Evolutionary conservation across 163 green algal genomes (phyloP).

Genomic region (Chloroidium sp.): DNA sequence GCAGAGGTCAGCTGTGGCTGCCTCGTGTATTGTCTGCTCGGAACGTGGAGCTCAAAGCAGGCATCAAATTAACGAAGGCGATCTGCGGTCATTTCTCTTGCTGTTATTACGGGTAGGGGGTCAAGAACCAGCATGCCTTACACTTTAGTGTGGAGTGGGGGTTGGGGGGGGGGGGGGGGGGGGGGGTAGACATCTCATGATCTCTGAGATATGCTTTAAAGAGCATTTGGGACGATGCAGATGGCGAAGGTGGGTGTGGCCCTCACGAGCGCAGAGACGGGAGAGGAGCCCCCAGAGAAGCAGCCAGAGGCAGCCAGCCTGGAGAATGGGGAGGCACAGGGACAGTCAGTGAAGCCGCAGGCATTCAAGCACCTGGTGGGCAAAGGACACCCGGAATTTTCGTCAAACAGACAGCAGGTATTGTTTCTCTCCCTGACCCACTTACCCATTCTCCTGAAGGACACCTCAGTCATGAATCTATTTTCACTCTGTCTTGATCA

Average conservation of each 20-base stretch:
- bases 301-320: neutral
- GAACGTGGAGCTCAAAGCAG: too few species aligned
- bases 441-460: neutral
- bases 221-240: slow-evolving; percentile 16
- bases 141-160: too few species aligned
- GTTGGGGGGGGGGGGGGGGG: too few species aligned
- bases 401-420: slow-evolving; percentile 73
- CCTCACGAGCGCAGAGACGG: slow-evolving; percentile 29
- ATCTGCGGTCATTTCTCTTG: too few species aligned
- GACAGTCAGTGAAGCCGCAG: slow-evolving; percentile 28
- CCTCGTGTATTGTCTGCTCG: neutral
- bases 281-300: neutral
- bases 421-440: neutral
- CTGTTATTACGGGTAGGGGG: too few species aligned
- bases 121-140: too few species aligned
- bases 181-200: too few species aligned
- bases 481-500: too few species aligned
- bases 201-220: too few species aligned
- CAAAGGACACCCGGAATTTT: slow-evolving; percentile 84
- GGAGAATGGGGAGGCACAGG: neutral
- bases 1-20: neutral
- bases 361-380: slow-evolving; percentile 79
- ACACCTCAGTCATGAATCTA: too few species aligned
- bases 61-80: too few species aligned
- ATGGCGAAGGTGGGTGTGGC: slow-evolving; percentile 58